These are phyloP conservation scores for Neurospora intermedia DNA, from an alignment of 495 filamentous ascomycete genomes.

Conservation along the genomic window DNA sequence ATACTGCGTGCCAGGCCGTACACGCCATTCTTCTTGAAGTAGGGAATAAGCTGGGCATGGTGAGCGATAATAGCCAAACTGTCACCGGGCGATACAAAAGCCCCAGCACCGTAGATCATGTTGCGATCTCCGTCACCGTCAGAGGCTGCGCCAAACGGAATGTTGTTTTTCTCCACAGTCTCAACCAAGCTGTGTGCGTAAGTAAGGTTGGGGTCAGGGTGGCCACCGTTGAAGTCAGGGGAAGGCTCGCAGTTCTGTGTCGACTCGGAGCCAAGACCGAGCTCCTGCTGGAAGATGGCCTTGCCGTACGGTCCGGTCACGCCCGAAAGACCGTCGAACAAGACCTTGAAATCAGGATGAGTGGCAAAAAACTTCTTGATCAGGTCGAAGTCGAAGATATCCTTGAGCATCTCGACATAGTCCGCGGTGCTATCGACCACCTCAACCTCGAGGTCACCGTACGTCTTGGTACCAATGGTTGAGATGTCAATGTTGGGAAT, in stretches of 20 bases:
- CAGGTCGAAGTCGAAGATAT: conserved; percentile 93
- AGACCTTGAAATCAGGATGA: conserved; percentile 87
- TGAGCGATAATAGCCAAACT: conserved; percentile 96
- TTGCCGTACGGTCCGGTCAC: conserved; percentile 93
- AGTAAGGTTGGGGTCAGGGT: conserved; percentile 97
- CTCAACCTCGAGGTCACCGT: conserved; percentile 83
- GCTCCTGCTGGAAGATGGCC: conserved; percentile 88
- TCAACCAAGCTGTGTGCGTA: conserved; percentile 94
- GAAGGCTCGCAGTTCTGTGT: conserved; percentile 89
- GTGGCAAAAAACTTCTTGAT: conserved; percentile 84
- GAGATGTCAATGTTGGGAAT: conserved; percentile 79
- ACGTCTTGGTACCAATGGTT: conserved; percentile 70
- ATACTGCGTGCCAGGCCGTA: conserved; percentile 92
- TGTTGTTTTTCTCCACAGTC: conserved; percentile 77
- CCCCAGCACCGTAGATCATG: conserved; percentile 98
- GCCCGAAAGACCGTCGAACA: conserved; percentile 90
- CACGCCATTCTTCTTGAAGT: conserved; percentile 94
- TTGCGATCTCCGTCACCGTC: conserved; percentile 98
- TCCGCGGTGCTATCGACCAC: conserved; percentile 85
- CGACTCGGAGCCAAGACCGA: conserved; percentile 63
- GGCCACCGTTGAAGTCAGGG: conserved; percentile 91
- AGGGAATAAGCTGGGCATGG: conserved; percentile 88
- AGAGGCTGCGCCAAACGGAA: conserved; percentile 92
- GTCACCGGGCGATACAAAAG: conserved; percentile 94
- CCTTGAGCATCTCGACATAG: conserved; percentile 91